Base-by-base conservation (phyloP, 116 monocot species). In the Posidonia oceanica region DNA sequence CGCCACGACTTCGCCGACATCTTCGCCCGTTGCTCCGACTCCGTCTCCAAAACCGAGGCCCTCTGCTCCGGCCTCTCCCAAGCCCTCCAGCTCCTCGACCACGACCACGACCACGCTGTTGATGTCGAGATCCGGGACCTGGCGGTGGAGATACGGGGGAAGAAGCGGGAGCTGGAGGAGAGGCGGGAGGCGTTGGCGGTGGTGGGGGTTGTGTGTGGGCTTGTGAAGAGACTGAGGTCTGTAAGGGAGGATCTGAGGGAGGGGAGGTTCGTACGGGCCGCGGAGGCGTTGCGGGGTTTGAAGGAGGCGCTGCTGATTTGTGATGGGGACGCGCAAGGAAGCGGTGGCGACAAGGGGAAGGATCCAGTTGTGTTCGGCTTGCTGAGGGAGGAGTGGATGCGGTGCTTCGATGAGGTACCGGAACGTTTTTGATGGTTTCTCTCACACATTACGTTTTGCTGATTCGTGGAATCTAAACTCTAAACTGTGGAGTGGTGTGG, bases 351-450 rank as follows among this genome's bases (percentile, higher is more conserved):
- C 10, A 51, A 3, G 44, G 79, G 64, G 39, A 74, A 63, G 2
- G 91, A 91, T 60, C 91, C 87, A 39, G 58, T 68, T 36, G 79
- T 91, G 23, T 85, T 80, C 69, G 78, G 71, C 11, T 75, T 91
- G 29, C 65, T 91, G 77, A 86, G 87, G 84, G 80, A 75, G 36
- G 83, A 91, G 59, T 91, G 84, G 86, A 61, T 13, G 63, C 77
- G 76, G 5, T 88, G 82, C 75, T 83, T 88, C 18, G 91, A 91
- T 39, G 84, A 86, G 91, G 96, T 95, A 54, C 36, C 8, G 11
- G 42, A 4, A 14, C 52, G 18, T 39, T 72, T 59, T 54, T 63
- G 67, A 13, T 55, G 69, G 8, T 20, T 44, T 64, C n/a, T 41
- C 70, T 53, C 56, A 37, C 14, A 7, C 12, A 39, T 39, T 42